These are phyloP conservation scores for Epithemia pelagica DNA, from an alignment of 108 stramenopile species.

Conservation along the genomic window DNA sequence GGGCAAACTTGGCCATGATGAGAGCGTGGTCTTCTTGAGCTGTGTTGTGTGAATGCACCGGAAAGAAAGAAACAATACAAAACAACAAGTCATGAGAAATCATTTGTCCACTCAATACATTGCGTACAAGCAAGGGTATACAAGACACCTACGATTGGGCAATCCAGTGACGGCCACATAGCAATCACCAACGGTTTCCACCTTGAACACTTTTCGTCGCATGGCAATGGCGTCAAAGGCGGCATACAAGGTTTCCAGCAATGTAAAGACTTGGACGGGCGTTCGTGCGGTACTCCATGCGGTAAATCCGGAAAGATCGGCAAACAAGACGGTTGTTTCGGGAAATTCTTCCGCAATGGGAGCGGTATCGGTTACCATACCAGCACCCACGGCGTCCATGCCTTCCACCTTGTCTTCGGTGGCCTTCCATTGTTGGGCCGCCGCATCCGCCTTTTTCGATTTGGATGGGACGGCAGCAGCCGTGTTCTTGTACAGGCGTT, in stretches of 20 bases:
- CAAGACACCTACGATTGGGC: background rate
- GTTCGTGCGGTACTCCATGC: slow-evolving; percentile 4
- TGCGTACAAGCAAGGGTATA: too few species aligned
- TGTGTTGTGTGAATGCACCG: too few species aligned
- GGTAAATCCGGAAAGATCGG: slow-evolving; percentile 7
- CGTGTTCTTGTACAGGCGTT: background rate
- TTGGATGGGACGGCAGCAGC: too few species aligned
- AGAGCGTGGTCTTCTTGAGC: slow-evolving; percentile 29
- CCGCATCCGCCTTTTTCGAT: background rate
- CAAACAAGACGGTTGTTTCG: slow-evolving; percentile 5
- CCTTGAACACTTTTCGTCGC: slow-evolving; percentile 31
- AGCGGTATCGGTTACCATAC: background rate
- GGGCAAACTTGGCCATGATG: slow-evolving; percentile 32
- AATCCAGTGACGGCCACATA: slow-evolving; percentile 7
- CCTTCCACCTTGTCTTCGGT: background rate
- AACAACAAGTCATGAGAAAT: too few species aligned
- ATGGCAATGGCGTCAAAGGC: slow-evolving; percentile 35
- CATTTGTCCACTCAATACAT: too few species aligned
- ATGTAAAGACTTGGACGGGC: slow-evolving; percentile 26
- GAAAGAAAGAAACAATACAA: too few species aligned
- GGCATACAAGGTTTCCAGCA: slow-evolving; percentile 33
- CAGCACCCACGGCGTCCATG: background rate
- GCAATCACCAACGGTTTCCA: too few species aligned
- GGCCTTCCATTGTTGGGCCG: background rate
- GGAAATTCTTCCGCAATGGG: slow-evolving; percentile 8